Percentiles rank a stretch among this genome's conserved stretches.
phyloP scores from a whole-genome alignment of 2,329 filamentous ascomycete species.

The Aspergillus thermomutatus region DNA sequence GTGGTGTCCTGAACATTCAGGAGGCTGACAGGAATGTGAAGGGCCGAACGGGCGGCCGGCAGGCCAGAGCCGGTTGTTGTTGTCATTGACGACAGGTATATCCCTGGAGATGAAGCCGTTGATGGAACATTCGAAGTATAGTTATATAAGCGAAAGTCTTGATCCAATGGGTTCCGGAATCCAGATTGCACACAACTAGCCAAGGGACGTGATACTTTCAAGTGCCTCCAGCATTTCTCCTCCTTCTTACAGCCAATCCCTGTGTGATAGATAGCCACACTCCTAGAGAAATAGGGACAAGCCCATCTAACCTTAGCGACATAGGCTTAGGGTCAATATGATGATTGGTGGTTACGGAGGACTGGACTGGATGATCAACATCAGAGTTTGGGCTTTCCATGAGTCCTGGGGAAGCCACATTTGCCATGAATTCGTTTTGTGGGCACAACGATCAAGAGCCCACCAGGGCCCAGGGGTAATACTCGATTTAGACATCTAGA shows the following conservation, averaged over 20 bases:
- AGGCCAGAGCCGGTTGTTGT: background rate
- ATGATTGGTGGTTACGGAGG: background rate
- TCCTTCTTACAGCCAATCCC: background rate
- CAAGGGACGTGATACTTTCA: background rate
- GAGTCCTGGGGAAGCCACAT: constrained; percentile 11
- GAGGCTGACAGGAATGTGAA: background rate
- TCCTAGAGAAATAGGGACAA: background rate
- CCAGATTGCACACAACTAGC: background rate
- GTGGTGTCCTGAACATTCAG: background rate
- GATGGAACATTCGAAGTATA: background rate
- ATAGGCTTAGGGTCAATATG: background rate
- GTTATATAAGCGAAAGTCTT: background rate
- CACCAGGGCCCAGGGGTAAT: background rate
- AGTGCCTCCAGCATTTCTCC: background rate
- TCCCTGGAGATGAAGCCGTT: background rate
- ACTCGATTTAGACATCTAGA: background rate
- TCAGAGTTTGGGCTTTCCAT: constrained; percentile 16
- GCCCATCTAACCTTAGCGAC: background rate
- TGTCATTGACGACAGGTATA: background rate
- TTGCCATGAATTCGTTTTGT: background rate
- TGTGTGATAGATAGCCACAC: background rate
- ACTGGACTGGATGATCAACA: constrained; percentile 20
- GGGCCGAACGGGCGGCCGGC: background rate
- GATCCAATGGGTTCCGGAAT: background rate
- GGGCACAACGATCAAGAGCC: background rate